Evolutionary conservation across 2,329 filamentous ascomycete species (phyloP), one percentile per base, ranked within the genome.

Genomic region (Fusarium mexicanum): DNA sequence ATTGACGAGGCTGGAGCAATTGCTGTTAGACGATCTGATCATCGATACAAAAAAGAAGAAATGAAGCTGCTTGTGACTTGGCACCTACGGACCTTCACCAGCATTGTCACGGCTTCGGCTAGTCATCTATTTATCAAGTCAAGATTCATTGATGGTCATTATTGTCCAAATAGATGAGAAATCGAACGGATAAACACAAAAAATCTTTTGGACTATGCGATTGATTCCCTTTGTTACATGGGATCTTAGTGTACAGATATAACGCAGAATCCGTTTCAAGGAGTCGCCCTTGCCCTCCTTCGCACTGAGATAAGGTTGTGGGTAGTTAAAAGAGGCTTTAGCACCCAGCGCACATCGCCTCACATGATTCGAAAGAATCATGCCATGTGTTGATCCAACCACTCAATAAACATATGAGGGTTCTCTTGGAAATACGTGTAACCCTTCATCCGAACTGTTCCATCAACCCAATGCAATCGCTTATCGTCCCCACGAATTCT

Each of bases 11-110:
- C 1, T 8, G 0, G 10, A 43, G 16, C 10, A 24, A 17, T 24
- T 8, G 2, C 17, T 0, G 2, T 24, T 17, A 6, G 1, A 16
- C 2, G 4, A 17, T 11, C 16, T 8, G 35, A 37, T n/a, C 14
- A 1, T 24, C 6, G 22, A 43, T 0, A 2, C 9, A 43, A 6
- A 4, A 11, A 11, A 11, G 4, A 43, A 24, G 24, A 43, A 3
- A 2, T 3, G 22, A 43, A n/a, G 9, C 14, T 4, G 11, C 5
- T 24, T n/a, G 6, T 11, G n/a, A 17, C 22, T 43, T 5, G 24
- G 22, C 14, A 24, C 6, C 8, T 8, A 17, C 11, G 17, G 9
- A 7, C 3, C 41, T 17, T 43, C 3, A 43, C 1, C 7, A 43
- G 0, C 14, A 11, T 43, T 8, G 8, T 43, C 41, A 24, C n/a